A percentile compares a stretch with the other conserved stretches of the same genome.
These are phyloP conservation scores for Magnusiomyces starmeri DNA, from an alignment of 1,139 yeast genomes.

Conservation along the genomic window DNA sequence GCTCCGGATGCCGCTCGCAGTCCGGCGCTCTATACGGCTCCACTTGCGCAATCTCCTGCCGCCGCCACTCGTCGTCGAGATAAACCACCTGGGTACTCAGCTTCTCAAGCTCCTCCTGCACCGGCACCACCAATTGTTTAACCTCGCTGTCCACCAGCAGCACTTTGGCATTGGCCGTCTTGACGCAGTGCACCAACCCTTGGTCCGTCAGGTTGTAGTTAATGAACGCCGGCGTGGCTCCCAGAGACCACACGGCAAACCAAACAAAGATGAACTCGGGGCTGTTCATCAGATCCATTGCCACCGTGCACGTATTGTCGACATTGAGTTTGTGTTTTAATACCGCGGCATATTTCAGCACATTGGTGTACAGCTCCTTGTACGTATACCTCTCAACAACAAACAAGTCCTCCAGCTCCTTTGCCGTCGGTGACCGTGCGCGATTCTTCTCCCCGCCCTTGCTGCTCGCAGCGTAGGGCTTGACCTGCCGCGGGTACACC, in stretches of 20 bases:
- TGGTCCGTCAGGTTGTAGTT: conserved; percentile 72
- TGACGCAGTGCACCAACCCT: conserved; percentile 75
- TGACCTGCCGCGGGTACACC: conserved; percentile 52
- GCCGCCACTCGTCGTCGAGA: conserved; percentile 43
- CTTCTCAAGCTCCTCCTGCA: conserved; percentile 43
- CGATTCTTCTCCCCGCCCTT: too few relatives aligned
- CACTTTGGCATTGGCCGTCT: conserved; percentile 55
- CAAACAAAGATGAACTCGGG: conserved; percentile 74
- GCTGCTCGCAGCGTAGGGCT: conserved; percentile 9
- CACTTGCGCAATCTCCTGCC: conserved; percentile 36
- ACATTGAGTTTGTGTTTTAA: conserved; percentile 59
- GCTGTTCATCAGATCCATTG: conserved; percentile 71
- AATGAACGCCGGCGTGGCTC: conserved; percentile 82
- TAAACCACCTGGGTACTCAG: conserved; percentile 41
- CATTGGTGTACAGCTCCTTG: conserved; percentile 55
- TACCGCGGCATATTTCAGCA: conserved; percentile 58
- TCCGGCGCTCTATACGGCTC: conserved; percentile 41
- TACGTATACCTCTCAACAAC: conserved; percentile 60
- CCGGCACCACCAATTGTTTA: conserved; percentile 39
- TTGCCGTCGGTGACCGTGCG: conserved; percentile 13
- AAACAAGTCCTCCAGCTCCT: conserved; percentile 45
- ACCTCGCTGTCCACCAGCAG: conserved; percentile 64
- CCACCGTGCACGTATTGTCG: conserved; percentile 61
- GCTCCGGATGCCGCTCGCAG: conserved; percentile 25
- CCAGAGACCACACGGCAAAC: conserved; percentile 86